Evolutionary conservation across 2,329 filamentous ascomycete species (phyloP), one percentile per base, ranked within the genome.

Genomic region (Fusarium transvaalense): DNA sequence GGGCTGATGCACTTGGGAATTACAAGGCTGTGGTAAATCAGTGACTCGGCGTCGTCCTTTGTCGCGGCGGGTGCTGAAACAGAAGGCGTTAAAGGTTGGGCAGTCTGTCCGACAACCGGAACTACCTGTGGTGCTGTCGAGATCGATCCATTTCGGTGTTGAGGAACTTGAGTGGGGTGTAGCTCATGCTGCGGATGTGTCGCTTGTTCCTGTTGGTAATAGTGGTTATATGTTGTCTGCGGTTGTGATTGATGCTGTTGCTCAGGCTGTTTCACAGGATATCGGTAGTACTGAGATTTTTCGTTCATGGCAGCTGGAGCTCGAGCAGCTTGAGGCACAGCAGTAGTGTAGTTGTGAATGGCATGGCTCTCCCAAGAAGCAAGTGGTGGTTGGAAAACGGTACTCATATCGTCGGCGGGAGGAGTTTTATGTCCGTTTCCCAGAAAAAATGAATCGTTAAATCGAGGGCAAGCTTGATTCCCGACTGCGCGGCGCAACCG

Each of bases 1-100:
- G 89, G 84, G 74, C 90, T 93, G 75, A 97, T 93, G 37, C 92
- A 90, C 43, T 84, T 82, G 9, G 93, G 93, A 39, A 97, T 89
- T 73, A 91, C 88, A 37, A 95, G 82, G 74, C 85, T 88, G 75
- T 88, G 86, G 63, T 81, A 82, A 3, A 86, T 83, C 76, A 88
- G 81, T 29, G 79, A 80, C 29, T 81, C 79, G 6, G 81, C 79
- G 37, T 83, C 81, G 55, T 80, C 76, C 8, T 8, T 76, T 68
- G 52, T 75, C 69, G 21, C 66, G 71, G 62, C 74, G 62, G 43
- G 74, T 52, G 53, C 68, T 9, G 74, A 69, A 31, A 76, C 75
- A 12, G 74, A 71, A 1, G 83, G 81, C 12, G 82, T 82, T 4
- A 80, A 79, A 0, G 79, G 75, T 37, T 76, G 75, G 7, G 78